phyloP scores from a whole-genome alignment of 176 grass and related monocot genomes.

The Puya raimondii region DNA sequence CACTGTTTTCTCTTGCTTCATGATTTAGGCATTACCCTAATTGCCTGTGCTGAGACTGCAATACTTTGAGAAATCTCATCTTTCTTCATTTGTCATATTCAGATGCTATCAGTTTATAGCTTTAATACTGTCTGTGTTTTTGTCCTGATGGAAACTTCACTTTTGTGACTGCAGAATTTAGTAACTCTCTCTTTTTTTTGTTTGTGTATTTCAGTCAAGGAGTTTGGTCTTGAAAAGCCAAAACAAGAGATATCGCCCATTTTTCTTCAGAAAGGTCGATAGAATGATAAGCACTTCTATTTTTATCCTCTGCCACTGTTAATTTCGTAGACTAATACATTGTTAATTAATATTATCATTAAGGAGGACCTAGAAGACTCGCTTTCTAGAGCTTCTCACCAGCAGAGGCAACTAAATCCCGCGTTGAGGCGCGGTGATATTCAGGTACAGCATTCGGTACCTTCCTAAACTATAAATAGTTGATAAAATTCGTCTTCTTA shows the following conservation, averaged over 20 bases:
- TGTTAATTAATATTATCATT: conserved; percentile 11
- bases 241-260: conserved; percentile 83
- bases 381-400: conserved; percentile 42
- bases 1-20: no score
- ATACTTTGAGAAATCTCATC: no score
- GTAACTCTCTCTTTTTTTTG: neutral
- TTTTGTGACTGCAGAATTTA: neutral
- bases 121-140: no score
- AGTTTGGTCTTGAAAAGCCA: conserved; percentile 73
- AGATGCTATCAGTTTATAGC: no score
- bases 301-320: neutral
- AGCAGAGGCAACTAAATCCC: conserved; percentile 57
- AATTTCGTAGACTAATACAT: conserved; percentile 11
- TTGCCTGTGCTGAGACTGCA: no score
- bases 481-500: neutral
- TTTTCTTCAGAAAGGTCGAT: conserved; percentile 96
- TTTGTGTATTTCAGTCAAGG: conserved; percentile 50
- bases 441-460: conserved; percentile 35
- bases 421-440: conserved; percentile 49
- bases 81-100: no score
- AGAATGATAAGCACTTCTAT: conserved; percentile 9
- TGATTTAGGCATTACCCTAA: no score
- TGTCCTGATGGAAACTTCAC: neutral
- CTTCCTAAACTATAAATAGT: conserved; percentile 4
- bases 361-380: conserved; percentile 94